Evolutionary conservation across 78 protist genomes (phyloP).

Genomic region (Creolimax fragrantissima): DNA sequence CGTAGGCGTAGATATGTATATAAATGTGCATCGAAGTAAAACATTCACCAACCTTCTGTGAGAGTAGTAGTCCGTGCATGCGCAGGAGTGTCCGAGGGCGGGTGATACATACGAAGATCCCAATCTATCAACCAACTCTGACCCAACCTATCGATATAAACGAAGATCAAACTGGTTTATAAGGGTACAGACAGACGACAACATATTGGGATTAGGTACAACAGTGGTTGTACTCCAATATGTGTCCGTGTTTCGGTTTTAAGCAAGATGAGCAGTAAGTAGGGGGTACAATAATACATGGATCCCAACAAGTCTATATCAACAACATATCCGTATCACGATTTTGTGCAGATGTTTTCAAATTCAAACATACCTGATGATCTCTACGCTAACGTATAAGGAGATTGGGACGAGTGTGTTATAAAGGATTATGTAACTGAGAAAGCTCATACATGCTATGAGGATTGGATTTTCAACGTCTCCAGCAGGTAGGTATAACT

Average conservation of each 20-base stretch:
- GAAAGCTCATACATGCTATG: background rate
- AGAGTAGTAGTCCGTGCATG: slow-evolving; percentile 30
- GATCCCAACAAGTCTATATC: too few relatives aligned
- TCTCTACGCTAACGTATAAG: slow-evolving; percentile 36
- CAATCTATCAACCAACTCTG: slow-evolving; percentile 6
- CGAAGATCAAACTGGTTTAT: too few relatives aligned
- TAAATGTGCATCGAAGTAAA: too few relatives aligned
- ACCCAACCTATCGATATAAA: background rate
- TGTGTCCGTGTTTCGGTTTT: too few relatives aligned
- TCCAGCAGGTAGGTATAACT: background rate
- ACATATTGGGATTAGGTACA: too few relatives aligned
- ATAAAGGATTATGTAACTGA: slow-evolving; percentile 10
- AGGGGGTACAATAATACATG: too few relatives aligned
- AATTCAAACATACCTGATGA: slow-evolving; percentile 4
- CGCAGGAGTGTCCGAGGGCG: slow-evolving; percentile 1
- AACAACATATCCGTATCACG: too few relatives aligned
- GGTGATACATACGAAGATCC: slow-evolving; percentile 8
- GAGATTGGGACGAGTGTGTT: slow-evolving; percentile 41
- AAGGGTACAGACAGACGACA: too few relatives aligned
- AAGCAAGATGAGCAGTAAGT: too few relatives aligned
- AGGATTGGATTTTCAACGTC: background rate
- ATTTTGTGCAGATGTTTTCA: too few relatives aligned
- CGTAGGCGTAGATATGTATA: too few relatives aligned
- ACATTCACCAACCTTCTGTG: slow-evolving; percentile 16
- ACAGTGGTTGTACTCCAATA: too few relatives aligned